Evolutionary conservation across 805 yeast species (phyloP).

Genomic region (Pichia nakasei): DNA sequence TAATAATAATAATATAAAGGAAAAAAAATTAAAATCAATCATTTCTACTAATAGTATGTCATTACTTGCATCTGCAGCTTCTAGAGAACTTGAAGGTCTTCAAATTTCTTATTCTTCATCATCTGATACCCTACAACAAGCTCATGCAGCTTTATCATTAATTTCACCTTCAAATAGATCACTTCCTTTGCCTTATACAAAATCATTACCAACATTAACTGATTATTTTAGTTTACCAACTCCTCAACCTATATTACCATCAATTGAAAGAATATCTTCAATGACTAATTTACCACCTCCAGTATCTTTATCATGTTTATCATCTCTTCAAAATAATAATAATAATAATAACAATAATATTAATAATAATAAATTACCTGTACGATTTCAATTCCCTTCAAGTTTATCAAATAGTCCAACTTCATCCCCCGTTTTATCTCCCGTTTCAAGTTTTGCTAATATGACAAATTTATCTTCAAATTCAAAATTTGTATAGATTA

Average conservation of each 20-base stretch:
- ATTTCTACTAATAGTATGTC: slow-evolving; percentile 2
- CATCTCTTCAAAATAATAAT: not conserved
- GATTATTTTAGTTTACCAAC: slow-evolving; percentile 31
- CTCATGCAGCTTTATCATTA: slow-evolving; percentile 12
- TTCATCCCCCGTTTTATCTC: slow-evolving; percentile 31
- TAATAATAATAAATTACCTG: no score
- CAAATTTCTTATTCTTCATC: no score
- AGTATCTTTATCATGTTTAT: slow-evolving; percentile 4
- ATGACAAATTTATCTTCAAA: not conserved
- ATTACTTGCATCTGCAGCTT: slow-evolving; percentile 12
- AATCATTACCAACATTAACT: slow-evolving; percentile 43
- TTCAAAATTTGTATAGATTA: not conserved
- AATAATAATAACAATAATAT: no score
- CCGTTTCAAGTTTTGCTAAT: slow-evolving; percentile 21
- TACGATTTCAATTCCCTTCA: not conserved
- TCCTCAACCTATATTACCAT: not conserved
- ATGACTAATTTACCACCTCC: slow-evolving; percentile 6
- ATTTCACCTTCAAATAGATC: slow-evolving; percentile 3
- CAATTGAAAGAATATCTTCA: slow-evolving; percentile 4
- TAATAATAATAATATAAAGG: slow-evolving; percentile 11
- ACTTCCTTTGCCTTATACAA: slow-evolving; percentile 29
- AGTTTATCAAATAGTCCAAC: slow-evolving; percentile 27
- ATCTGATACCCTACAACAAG: slow-evolving; percentile 2
- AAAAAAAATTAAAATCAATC: no score
- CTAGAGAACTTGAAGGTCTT: no score